These are phyloP conservation scores for Xylaria intraflava DNA, from an alignment of 495 filamentous ascomycete genomes.

Conservation along the genomic window DNA sequence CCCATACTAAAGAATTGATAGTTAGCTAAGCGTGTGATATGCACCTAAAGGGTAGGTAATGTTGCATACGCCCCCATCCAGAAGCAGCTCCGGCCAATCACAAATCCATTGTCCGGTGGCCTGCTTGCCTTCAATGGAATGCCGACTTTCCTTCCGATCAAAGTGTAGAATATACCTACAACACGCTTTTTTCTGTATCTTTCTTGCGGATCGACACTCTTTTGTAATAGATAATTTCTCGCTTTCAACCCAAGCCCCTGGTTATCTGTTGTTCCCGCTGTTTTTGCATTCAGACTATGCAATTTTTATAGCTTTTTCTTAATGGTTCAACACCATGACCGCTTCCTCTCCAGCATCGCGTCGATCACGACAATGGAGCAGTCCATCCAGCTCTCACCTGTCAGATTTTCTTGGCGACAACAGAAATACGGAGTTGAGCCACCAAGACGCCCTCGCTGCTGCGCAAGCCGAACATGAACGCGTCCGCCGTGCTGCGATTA, in stretches of 20 bases:
- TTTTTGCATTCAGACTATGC: constrained; percentile 5
- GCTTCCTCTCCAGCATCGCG: constrained; percentile 31
- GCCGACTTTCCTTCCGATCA: no score
- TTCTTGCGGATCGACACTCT: background rate
- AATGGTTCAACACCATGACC: constrained; percentile 25
- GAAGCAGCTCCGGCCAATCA: no score
- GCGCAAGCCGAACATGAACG: constrained; percentile 57
- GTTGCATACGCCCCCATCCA: no score
- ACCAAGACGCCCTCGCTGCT: constrained; percentile 55
- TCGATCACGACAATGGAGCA: constrained; percentile 30
- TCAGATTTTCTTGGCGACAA: constrained; percentile 31
- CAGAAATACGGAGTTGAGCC: constrained; percentile 42
- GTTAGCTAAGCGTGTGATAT: no score
- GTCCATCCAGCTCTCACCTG: constrained; percentile 28
- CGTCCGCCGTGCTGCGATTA: constrained; percentile 54
- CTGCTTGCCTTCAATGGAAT: no score
- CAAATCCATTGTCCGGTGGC: no score
- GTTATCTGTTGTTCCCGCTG: background rate
- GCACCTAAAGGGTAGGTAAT: no score
- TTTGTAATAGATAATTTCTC: background rate
- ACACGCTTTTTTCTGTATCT: background rate
- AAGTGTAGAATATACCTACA: no score
- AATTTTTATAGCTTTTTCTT: constrained; percentile 1
- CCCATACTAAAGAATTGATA: no score
- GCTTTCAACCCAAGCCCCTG: background rate